Percentiles rank a stretch among this genome's conserved stretches.
phyloP scores from a whole-genome alignment of 805 yeast species.

The Ogataea zsoltii region DNA sequence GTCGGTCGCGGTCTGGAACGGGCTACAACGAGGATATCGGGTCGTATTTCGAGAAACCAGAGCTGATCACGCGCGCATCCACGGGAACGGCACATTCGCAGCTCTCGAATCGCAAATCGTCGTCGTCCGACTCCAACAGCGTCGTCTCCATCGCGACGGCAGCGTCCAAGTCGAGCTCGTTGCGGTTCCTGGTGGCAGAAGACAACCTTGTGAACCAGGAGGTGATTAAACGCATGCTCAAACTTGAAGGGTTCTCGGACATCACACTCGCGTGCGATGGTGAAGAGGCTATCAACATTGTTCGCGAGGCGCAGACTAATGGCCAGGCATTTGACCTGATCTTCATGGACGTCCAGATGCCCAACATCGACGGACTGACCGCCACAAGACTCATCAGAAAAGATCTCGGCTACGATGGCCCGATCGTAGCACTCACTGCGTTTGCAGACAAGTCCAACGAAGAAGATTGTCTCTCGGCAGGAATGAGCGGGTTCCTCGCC shows the following conservation, averaged over 20 bases:
- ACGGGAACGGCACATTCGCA: constrained; percentile 53
- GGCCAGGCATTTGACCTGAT: constrained; percentile 62
- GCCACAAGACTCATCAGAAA: constrained; percentile 76
- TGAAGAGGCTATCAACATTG: constrained; percentile 75
- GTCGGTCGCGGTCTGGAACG: constrained; percentile 1
- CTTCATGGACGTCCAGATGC: constrained; percentile 98
- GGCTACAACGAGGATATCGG: constrained; percentile 12
- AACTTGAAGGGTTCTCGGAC: constrained; percentile 73
- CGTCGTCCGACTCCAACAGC: constrained; percentile 20
- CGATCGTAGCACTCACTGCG: constrained; percentile 93
- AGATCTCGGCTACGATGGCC: constrained; percentile 59
- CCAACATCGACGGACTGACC: constrained; percentile 82
- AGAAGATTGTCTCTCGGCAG: constrained; percentile 80
- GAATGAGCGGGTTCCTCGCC: constrained; percentile 89
- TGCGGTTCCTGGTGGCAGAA: constrained; percentile 81
- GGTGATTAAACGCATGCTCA: constrained; percentile 86
- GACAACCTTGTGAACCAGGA: constrained; percentile 94
- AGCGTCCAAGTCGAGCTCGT: constrained; percentile 19
- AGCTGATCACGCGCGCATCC: constrained; percentile 45
- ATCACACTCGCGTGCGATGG: constrained; percentile 88
- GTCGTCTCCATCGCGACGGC: constrained; percentile 1
- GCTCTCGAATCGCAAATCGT: constrained; percentile 19
- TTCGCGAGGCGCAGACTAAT: constrained; percentile 47
- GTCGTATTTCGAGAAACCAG: constrained; percentile 43
- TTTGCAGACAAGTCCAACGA: constrained; percentile 92